phyloP scores from a whole-genome alignment of 768 basidiomycete genomes.

The Auriscalpium vulgare region DNA sequence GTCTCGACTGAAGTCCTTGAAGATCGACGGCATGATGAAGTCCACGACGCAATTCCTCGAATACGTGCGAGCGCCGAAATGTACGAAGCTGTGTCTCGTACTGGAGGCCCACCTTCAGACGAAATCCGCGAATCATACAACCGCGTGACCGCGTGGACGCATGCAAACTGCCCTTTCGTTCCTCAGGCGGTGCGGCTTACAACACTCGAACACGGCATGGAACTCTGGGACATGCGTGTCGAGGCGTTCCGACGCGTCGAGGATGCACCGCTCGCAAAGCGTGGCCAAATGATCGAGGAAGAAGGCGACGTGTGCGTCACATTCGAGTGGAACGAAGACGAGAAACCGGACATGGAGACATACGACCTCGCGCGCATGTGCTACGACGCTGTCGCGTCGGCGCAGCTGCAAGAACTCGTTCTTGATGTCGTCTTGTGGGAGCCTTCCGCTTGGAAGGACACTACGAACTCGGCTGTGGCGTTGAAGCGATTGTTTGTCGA shows the following conservation, averaged over 20 bases:
- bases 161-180: not conserved
- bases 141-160: not conserved
- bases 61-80: not conserved
- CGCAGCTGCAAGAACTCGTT: not conserved
- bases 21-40: not conserved
- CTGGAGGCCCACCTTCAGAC: not conserved
- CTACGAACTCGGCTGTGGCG: not conserved
- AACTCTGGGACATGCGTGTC: not conserved
- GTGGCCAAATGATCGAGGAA: not conserved
- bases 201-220: not conserved
- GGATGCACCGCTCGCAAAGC: not conserved
- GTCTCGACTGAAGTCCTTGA: not conserved
- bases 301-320: not conserved
- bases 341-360: not conserved
- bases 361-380: not conserved
- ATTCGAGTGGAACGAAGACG: not conserved
- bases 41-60: not conserved
- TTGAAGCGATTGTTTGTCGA: too few relatives aligned
- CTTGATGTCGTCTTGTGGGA: not conserved
- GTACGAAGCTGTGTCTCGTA: not conserved
- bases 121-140: not conserved
- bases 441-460: not conserved
- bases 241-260: not conserved
- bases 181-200: not conserved
- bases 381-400: not conserved